phyloP scores from a whole-genome alignment of 75 land plant genomes.

The Selaginella tamariscina region DNA sequence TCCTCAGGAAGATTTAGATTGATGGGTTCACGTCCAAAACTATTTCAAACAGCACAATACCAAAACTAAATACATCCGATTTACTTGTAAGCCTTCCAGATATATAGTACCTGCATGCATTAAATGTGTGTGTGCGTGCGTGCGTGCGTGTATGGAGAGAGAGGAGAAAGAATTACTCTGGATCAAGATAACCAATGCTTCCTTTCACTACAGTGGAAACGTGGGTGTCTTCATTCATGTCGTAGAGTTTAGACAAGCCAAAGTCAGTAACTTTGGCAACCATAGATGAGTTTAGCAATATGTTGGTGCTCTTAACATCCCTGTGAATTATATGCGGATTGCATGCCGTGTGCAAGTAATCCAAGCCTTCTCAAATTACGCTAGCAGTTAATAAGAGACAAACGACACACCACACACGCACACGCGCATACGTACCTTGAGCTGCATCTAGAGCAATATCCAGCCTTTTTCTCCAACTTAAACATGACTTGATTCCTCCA shows the following conservation, averaged over 20 bases:
- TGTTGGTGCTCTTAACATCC: not conserved
- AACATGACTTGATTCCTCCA: not conserved
- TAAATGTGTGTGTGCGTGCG: not conserved
- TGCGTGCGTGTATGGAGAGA: no score
- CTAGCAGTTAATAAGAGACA: not conserved
- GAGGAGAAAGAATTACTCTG: not conserved
- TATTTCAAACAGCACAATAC: not conserved
- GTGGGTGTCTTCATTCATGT: not conserved
- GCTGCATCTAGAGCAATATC: slow-evolving; percentile 16
- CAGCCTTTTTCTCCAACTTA: slow-evolving; percentile 15
- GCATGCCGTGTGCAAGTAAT: not conserved
- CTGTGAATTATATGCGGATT: not conserved
- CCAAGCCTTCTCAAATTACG: not conserved
- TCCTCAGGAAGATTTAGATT: not conserved
- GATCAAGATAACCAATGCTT: not conserved
- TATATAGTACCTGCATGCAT: not conserved
- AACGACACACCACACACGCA: no score
- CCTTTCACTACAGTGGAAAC: not conserved
- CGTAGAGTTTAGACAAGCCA: not conserved
- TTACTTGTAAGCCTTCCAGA: not conserved
- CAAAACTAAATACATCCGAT: not conserved
- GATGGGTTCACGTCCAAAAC: not conserved
- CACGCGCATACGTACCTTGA: slow-evolving; percentile 8
- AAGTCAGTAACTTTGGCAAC: not conserved
- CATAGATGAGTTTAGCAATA: not conserved